Conservation (phyloP, 768 basidiomycete species). For the Hydnomerulius pinastri region DNA sequence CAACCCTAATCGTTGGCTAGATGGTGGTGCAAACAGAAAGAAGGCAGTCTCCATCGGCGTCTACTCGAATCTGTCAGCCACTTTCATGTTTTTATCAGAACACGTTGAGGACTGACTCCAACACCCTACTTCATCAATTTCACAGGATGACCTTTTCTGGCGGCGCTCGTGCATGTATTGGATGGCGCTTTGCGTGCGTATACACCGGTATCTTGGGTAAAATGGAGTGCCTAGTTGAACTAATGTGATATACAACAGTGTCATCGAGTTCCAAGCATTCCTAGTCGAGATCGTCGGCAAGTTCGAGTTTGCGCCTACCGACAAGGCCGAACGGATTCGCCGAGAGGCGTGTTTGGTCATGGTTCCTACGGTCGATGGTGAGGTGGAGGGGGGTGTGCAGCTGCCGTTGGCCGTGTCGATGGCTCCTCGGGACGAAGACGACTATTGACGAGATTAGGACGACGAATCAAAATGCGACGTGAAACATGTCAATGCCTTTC, state of each 20-base stretch:
- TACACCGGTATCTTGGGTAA: not conserved
- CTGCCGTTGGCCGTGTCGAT: conserved; percentile 33
- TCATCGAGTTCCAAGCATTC: conserved; percentile 59
- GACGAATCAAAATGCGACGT: not conserved
- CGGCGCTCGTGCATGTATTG: conserved; percentile 28
- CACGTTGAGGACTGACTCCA: not conserved
- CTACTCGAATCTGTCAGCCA: conserved; percentile 30
- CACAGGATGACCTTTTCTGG: conserved; percentile 31
- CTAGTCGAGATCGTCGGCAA: conserved; percentile 54
- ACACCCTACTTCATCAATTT: not conserved
- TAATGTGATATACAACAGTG: conserved; percentile 16
- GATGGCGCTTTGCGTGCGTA: conserved; percentile 35
- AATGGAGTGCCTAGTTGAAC: not conserved
- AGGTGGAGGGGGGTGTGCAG: conserved; percentile 31
- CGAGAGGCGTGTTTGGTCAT: conserved; percentile 33
- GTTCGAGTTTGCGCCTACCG: conserved; percentile 49
- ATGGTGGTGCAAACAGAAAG: conserved; percentile 16
- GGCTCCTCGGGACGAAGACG: conserved; percentile 10
- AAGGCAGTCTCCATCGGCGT: conserved; percentile 25
- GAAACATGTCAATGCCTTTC: not conserved
- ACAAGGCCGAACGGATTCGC: conserved; percentile 27
- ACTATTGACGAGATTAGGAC: not conserved
- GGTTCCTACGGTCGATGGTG: conserved; percentile 37
- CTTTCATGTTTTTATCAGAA: not conserved
- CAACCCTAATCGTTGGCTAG: conserved; percentile 31